phyloP scores from a whole-genome alignment of 371 early-diverging fungal species.

The Apophysomyces variabilis region DNA sequence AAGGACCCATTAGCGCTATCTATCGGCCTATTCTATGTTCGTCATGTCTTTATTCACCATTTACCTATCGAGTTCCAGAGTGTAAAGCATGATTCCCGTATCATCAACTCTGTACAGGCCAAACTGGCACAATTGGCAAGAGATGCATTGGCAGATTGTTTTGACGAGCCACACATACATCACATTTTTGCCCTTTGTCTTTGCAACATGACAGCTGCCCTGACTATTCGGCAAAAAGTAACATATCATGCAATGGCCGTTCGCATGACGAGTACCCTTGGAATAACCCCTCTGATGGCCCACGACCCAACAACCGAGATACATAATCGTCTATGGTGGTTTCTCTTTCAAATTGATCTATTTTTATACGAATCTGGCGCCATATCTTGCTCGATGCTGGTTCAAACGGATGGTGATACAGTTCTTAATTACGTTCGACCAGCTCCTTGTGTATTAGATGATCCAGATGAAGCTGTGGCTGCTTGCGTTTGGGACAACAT shows the following conservation, averaged over 20 bases:
- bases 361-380: slow-evolving; percentile 32
- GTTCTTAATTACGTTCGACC: slow-evolving; percentile 21
- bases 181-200: slow-evolving; percentile 31
- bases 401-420: slow-evolving; percentile 26
- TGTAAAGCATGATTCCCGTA: slow-evolving; percentile 12
- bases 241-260: slow-evolving; percentile 34
- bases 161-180: slow-evolving; percentile 30
- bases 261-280: slow-evolving; percentile 31
- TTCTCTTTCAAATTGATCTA: slow-evolving; percentile 38
- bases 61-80: slow-evolving; percentile 15
- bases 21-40: slow-evolving; percentile 30
- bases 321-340: slow-evolving; percentile 38
- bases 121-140: slow-evolving; percentile 26
- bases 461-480: slow-evolving; percentile 28
- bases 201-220: slow-evolving; percentile 29
- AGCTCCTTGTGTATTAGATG: slow-evolving; percentile 33
- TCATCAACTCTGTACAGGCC: slow-evolving; percentile 29
- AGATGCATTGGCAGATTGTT: slow-evolving; percentile 32
- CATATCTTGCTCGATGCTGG: slow-evolving; percentile 28
- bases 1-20: slow-evolving; percentile 27
- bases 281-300: slow-evolving; percentile 20
- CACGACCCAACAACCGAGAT: slow-evolving; percentile 19
- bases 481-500: slow-evolving; percentile 29
- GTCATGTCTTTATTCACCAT: slow-evolving; percentile 38
- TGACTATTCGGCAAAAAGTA: slow-evolving; percentile 29